Evolutionary conservation across 352 stramenopile genomes (phyloP).

Genomic region (Phytophthora sp.): DNA sequence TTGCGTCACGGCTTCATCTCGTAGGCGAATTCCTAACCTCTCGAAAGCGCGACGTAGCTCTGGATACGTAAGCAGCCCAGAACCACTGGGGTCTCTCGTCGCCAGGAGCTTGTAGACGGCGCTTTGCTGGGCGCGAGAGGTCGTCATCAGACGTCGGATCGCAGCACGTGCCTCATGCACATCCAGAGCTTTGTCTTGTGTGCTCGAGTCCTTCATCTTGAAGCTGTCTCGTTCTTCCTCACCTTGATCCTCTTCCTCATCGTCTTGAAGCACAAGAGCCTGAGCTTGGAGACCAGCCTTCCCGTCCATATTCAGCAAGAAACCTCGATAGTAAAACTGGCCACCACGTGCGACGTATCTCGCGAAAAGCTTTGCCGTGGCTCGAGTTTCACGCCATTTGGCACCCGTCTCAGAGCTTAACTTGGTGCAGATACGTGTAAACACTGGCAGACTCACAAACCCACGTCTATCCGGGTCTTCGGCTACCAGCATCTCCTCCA

Average conservation of each 20-base stretch:
- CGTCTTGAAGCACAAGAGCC: slow-evolving; percentile 63
- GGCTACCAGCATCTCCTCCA: slow-evolving; percentile 48
- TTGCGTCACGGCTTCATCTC: slow-evolving; percentile 42
- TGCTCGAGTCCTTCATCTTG: slow-evolving; percentile 13
- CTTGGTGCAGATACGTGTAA: slow-evolving; percentile 49
- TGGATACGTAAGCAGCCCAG: slow-evolving; percentile 57
- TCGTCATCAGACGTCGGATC: slow-evolving; percentile 59
- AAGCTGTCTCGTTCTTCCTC: slow-evolving; percentile 35
- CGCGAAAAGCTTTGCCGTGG: slow-evolving; percentile 44
- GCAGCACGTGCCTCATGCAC: slow-evolving; percentile 56
- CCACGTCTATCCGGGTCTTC: slow-evolving; percentile 58
- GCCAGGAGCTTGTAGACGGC: slow-evolving; percentile 68
- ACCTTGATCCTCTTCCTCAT: no score
- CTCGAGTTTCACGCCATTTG: slow-evolving; percentile 49
- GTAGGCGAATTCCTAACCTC: slow-evolving; percentile 51
- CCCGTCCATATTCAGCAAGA: slow-evolving; percentile 70
- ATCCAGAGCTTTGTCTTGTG: slow-evolving; percentile 29
- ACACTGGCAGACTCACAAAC: slow-evolving; percentile 53
- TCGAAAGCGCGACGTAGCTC: slow-evolving; percentile 71
- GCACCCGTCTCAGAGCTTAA: slow-evolving; percentile 36
- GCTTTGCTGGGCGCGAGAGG: slow-evolving; percentile 49
- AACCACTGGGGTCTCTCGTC: slow-evolving; percentile 61
- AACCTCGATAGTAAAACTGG: slow-evolving; percentile 73
- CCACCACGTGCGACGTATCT: slow-evolving; percentile 56
- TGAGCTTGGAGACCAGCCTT: slow-evolving; percentile 56